phyloP scores from a whole-genome alignment of 305 asterid species.

The Ilex paraguariensis region DNA sequence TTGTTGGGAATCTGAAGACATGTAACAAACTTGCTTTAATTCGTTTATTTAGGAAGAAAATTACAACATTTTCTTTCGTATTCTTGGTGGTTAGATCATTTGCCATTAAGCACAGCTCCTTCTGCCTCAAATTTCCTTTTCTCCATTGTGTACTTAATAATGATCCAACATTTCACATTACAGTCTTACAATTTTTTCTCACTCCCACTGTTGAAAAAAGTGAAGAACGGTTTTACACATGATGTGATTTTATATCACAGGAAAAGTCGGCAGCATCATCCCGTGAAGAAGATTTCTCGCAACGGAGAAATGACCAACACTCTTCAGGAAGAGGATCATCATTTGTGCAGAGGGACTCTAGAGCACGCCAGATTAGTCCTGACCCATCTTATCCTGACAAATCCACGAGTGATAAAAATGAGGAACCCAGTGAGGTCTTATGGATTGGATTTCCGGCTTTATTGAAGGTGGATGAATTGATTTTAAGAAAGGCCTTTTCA shows the following conservation, averaged over 20 bases:
- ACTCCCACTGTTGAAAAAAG: neutral
- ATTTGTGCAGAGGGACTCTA: constrained; percentile 48
- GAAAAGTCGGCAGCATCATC: constrained; percentile 58
- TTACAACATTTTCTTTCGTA: too few species aligned
- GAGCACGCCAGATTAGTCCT: constrained; percentile 53
- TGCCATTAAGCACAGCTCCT: too few species aligned
- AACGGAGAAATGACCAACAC: constrained; percentile 45
- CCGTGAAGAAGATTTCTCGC: constrained; percentile 51
- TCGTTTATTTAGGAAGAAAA: too few species aligned
- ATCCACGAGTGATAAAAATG: constrained; percentile 53
- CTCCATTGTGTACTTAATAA: too few species aligned
- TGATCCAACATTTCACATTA: too few species aligned
- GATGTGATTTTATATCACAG: constrained; percentile 46
- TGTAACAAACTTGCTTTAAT: too few species aligned
- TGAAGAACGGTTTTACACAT: constrained; percentile 19
- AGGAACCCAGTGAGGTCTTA: constrained; percentile 87
- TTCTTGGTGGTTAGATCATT: too few species aligned
- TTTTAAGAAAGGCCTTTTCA: constrained; percentile 73
- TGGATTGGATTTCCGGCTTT: constrained; percentile 96
- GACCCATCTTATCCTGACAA: constrained; percentile 47
- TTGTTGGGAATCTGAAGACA: too few species aligned
- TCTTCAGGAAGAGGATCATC: constrained; percentile 55
- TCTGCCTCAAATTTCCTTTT: too few species aligned
- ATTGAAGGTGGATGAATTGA: constrained; percentile 76
- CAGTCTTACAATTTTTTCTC: too few species aligned